These are phyloP conservation scores for Podaxis sp. DNA, from an alignment of 768 basidiomycete species.

Conservation along the genomic window DNA sequence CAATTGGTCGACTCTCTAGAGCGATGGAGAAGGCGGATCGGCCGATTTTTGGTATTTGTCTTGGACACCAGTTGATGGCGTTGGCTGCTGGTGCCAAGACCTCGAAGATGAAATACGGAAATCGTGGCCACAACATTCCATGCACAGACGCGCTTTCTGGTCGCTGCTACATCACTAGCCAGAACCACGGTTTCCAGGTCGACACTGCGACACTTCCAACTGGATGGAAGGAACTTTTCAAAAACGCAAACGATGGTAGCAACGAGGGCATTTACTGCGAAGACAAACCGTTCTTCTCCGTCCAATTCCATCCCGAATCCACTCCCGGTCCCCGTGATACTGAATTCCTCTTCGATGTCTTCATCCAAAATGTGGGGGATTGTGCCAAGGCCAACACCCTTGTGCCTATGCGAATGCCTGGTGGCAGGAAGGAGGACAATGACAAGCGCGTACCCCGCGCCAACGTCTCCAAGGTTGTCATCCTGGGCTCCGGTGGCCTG, in stretches of 20 bases:
- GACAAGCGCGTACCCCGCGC: slow-evolving; percentile 67
- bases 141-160: slow-evolving; percentile 93
- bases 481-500: slow-evolving; percentile 95
- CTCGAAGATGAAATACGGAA: slow-evolving; percentile 99
- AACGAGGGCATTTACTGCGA: slow-evolving; percentile 98
- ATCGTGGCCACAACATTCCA: slow-evolving; percentile 98
- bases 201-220: slow-evolving; percentile 72
- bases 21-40: slow-evolving; percentile 72
- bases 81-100: slow-evolving; percentile 93
- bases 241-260: slow-evolving; percentile 94
- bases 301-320: slow-evolving; percentile 98
- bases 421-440: slow-evolving; percentile 83
- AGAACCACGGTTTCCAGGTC: slow-evolving; percentile 98
- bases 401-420: slow-evolving; percentile 67
- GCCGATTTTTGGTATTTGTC: slow-evolving; percentile 98
- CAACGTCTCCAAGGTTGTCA: slow-evolving; percentile 89
- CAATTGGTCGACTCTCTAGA: slow-evolving; percentile 65
- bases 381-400: slow-evolving; percentile 59
- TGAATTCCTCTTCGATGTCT: slow-evolving; percentile 98
- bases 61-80: slow-evolving; percentile 96
- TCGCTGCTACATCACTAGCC: slow-evolving; percentile 97
- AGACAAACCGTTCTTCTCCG: slow-evolving; percentile 94
- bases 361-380: slow-evolving; percentile 84
- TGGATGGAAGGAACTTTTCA: slow-evolving; percentile 94
- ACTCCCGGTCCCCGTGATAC: slow-evolving; percentile 97